Percentiles rank a stretch among this genome's conserved stretches.
phyloP scores from a whole-genome alignment of 75 land plant species.

The Selaginella tamariscina region DNA sequence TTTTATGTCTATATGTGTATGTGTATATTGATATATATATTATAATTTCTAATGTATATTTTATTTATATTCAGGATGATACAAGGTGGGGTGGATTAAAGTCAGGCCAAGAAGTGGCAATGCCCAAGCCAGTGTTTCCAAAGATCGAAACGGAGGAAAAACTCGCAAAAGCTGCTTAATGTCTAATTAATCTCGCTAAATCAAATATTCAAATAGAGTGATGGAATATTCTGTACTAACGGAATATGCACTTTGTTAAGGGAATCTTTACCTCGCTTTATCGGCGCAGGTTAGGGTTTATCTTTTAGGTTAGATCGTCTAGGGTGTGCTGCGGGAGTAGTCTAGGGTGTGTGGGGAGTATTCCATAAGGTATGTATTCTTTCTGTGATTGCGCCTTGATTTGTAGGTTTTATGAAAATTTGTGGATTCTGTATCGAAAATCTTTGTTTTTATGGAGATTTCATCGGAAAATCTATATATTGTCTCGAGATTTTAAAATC shows the following conservation, averaged over 20 bases:
- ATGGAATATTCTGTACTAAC: not conserved
- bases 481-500: no score
- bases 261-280: not conserved
- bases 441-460: no score
- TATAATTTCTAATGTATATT: no score
- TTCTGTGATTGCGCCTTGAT: no score
- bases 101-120: constrained; percentile 65
- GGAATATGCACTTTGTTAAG: not conserved
- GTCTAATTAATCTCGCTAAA: no score
- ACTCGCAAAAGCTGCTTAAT: not conserved
- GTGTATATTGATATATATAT: constrained; percentile 21
- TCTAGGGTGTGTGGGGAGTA: no score
- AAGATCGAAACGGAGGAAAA: constrained; percentile 37
- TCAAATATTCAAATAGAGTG: not conserved
- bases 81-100: constrained; percentile 91
- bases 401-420: no score
- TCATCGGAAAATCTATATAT: no score
- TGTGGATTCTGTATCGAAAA: no score
- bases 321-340: no score
- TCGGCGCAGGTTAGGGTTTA: constrained; percentile 1
- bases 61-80: constrained; percentile 35
- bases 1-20: not conserved
- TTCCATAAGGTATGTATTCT: no score
- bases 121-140: constrained; percentile 70
- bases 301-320: no score